Base-by-base conservation (phyloP, 2,329 filamentous ascomycete species). In the Aspergillus fijiensis region DNA sequence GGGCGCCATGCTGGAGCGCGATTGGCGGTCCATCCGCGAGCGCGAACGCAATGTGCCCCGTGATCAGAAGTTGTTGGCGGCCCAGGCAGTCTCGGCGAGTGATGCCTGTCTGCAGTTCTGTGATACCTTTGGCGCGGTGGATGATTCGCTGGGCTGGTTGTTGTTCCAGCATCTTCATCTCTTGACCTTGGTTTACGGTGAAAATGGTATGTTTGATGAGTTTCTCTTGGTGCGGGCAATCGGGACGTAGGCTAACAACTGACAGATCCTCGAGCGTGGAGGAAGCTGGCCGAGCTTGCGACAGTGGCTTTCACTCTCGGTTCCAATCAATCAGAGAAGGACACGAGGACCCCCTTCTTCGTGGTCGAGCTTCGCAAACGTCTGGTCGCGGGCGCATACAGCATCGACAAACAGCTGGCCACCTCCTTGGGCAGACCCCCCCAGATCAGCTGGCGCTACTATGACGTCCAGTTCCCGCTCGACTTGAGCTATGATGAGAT, bases 301-400 rank as follows among this genome's bases (percentile, higher is more conserved):
- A 77, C 73, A 21, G 77, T 78, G 0, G 63, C 80, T 1, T 80
- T 77, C 58, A 77, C 79, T 2, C 70, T 81, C 3, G 79, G 79
- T 5, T 76, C 79, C 58, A 74, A 81, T 58, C 68, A 79, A 39
- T 63, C 73, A 14, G 62, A 71, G 29, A 45, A 45, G 39, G 67
- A 74, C 19, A 45, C 48, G 45, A 45, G 45, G 27, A 64, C 61
- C 14, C 57, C 55, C 5, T 50, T 60, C 7, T 55, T 55, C 27
- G 29, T 55, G 53, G 42, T 55, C 21, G 53, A 55, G 48, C 42
- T 55, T 4, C 53, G 53, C 27, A 55, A 55, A 31, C 42, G 53
- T 35, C 53, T 55, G 4, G 42, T 55, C 9, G 53, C 53, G 6
- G 53, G 53, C 11, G 53, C 53, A 33, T 55, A 55, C 53, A 55